Conservation (phyloP, 2,329 filamentous ascomycete species). For the Niveomyces coronatus region DNA sequence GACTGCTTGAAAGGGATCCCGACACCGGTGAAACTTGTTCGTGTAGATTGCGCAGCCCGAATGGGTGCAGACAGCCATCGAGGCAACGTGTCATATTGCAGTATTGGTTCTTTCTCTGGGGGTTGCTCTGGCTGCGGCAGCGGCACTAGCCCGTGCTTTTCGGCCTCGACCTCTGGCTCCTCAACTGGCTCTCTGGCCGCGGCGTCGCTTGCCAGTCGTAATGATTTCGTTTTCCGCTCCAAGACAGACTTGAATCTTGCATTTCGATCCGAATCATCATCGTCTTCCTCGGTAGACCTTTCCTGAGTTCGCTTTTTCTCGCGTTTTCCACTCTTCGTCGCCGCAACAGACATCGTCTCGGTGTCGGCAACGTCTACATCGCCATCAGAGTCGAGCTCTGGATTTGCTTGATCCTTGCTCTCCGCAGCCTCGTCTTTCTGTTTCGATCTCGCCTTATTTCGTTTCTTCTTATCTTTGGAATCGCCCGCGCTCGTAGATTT, state of each 20-base stretch:
- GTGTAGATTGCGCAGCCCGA: slow-evolving; percentile 51
- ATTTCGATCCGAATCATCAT: slow-evolving; percentile 19
- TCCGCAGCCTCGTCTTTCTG: slow-evolving; percentile 3
- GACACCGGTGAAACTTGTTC: slow-evolving; percentile 50
- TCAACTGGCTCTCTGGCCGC: slow-evolving; percentile 22
- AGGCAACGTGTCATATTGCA: slow-evolving; percentile 70
- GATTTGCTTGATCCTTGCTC: background rate
- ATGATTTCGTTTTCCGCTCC: slow-evolving; percentile 44
- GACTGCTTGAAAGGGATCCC: slow-evolving; percentile 52
- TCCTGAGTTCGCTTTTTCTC: slow-evolving; percentile 23
- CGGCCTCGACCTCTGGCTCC: slow-evolving; percentile 24
- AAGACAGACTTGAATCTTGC: slow-evolving; percentile 40
- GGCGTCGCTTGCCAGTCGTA: slow-evolving; percentile 36
- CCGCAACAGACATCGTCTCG: background rate
- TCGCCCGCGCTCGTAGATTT: too few species aligned
- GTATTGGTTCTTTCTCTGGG: slow-evolving; percentile 43
- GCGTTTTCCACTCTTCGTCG: slow-evolving; percentile 14
- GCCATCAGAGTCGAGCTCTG: background rate
- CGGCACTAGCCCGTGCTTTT: slow-evolving; percentile 64
- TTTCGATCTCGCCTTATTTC: slow-evolving; percentile 11
- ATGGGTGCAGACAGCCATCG: slow-evolving; percentile 70
- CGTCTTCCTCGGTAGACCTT: slow-evolving; percentile 14
- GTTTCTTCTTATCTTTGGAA: slow-evolving; percentile 13
- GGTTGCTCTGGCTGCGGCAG: slow-evolving; percentile 67
- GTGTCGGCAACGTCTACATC: slow-evolving; percentile 2